Base-by-base conservation (phyloP, 2,329 filamentous ascomycete genomes). In the Leptographium wingfieldii region DNA sequence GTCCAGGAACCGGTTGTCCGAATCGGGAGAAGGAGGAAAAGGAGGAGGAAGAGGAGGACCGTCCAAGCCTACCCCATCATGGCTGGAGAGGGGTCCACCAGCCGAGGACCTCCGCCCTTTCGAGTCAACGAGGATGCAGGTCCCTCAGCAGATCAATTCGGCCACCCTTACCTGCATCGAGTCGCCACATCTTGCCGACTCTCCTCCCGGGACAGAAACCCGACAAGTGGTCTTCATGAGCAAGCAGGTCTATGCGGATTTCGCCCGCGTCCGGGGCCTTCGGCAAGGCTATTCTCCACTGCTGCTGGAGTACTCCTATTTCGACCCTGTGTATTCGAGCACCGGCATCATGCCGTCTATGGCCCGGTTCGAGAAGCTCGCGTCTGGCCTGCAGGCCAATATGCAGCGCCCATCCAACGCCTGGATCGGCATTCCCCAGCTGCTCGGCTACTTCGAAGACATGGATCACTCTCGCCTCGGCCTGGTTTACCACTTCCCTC, bases 381-480 rank as follows among this genome's bases (percentile, higher is more conserved):
- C 80, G 16, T 74, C 80, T 5, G 82, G 78, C 0, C 73, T 86
- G 14, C 82, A 79, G 66, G 75, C 77, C 27, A 77, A 80, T 4
- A 48, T 25, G 27, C 48, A 29, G 52, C 74, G 76, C 25, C 75
- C 76, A 1, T 77, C 73, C 6, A 77, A 73, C 29, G 78, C 84
- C 2, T 87, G 79, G 76, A 84, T 80, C 68, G 77, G 88, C 63
- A 67, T 85, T 11, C 81, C 84, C 19, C 77, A 80, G 27, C 73
- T 87, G 53, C 71, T 86, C 14, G 84, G 82, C 2, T 92, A 90
- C 67, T 90, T 90, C 66, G 87, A 92, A 68, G 88, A 92, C 66
- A 77, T 86, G 58, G 80, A 82, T 22, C 76, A 82, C 58, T 84
- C 88, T 0, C 80, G 88, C 11, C 81, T 90, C 59, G 88, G 88